Evolutionary conservation across 257 asterid species (phyloP).

Genomic region (Ilex aquifolium): DNA sequence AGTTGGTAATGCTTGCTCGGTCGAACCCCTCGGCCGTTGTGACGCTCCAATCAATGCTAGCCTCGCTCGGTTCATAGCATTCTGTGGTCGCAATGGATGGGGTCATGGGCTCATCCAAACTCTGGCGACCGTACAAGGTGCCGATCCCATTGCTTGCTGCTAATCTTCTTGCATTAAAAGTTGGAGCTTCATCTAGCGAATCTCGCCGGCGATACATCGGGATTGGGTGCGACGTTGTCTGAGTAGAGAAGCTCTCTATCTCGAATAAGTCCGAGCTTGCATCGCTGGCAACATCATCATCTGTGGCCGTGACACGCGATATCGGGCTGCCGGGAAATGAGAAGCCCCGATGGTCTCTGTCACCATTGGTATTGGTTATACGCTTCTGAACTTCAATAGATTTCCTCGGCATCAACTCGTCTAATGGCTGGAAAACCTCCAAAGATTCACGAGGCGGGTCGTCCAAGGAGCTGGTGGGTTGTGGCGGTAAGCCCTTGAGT

Average conservation of each 20-base stretch:
- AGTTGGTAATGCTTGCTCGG: conserved; percentile 48
- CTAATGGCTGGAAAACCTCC: conserved; percentile 61
- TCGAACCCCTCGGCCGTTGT: conserved; percentile 86
- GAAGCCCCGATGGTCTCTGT: conserved; percentile 5
- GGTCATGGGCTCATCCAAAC: conserved; percentile 61
- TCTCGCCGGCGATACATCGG: conserved; percentile 53
- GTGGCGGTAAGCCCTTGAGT: conserved; percentile 5
- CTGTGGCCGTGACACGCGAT: conserved; percentile 28
- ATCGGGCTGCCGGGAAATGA: conserved; percentile 42
- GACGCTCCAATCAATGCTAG: conserved; percentile 88
- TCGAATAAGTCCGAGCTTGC: conserved; percentile 90
- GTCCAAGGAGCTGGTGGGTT: conserved; percentile 15
- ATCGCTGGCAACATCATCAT: conserved; percentile 65
- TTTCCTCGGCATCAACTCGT: conserved; percentile 15
- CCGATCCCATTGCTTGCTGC: conserved; percentile 16
- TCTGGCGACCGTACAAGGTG: conserved; percentile 21
- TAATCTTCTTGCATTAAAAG: conserved; percentile 35
- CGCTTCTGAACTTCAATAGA: conserved; percentile 14
- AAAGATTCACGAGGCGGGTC: conserved; percentile 63
- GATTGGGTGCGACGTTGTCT: conserved; percentile 42
- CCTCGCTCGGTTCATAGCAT: conserved; percentile 87
- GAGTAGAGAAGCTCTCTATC: conserved; percentile 78
- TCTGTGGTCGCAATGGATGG: conserved; percentile 67
- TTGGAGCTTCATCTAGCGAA: conserved; percentile 52
- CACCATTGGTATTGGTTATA: not conserved